Base-by-base conservation (phyloP, 495 filamentous ascomycete species). In the Xylaria longipes region DNA sequence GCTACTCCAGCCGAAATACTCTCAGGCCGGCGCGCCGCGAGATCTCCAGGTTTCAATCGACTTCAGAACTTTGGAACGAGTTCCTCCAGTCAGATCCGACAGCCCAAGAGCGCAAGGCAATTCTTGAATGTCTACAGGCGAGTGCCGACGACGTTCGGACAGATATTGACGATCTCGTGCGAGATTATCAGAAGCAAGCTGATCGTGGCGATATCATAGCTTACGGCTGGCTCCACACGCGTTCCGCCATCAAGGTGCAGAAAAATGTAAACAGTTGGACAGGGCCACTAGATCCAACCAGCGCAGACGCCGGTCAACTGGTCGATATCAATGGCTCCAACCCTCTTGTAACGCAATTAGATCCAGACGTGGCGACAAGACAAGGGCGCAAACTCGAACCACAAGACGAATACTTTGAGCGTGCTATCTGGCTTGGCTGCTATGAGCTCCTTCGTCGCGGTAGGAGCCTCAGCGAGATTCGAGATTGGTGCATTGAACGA, bases 191-290 rank as follows among this genome's bases (percentile, higher is more conserved):
- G 88, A 93, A 80, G 80, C 90, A 83, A 82, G 90, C 77, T 80
- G 89, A 83, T 83, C 89, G 75, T 73, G 84, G 85, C 2, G 86
- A 89, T 65, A 89, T 92, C 2, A 92, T 95, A 82, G 88, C 92
- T 14, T 89, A 93, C 77, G 94, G 95, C 33, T 97, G 95, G 95
- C 86, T 98, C 31, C 92, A 97, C 77, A 97, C 97, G 1, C 93
- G 93, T 72, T 90, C 92, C 75, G 90, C 91, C 22, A 92, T 99
- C 79, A 99, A 99, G 83, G 87, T 90, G 45, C 90, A 93, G 79
- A 99, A 98, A 82, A 91, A 92, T 62, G 75, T 96, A 79, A 87
- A 80, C 84, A 81, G 78, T 45, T 89, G 88, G 87, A 88, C 90
- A 48, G 89, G 89, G 63, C 84, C 86, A 39, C 82, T 91, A 63